A percentile compares a stretch with the other conserved stretches of the same genome.
Evolutionary conservation across 2,329 filamentous ascomycete species (phyloP).

Genomic region (Diaporthe aspalathi): DNA sequence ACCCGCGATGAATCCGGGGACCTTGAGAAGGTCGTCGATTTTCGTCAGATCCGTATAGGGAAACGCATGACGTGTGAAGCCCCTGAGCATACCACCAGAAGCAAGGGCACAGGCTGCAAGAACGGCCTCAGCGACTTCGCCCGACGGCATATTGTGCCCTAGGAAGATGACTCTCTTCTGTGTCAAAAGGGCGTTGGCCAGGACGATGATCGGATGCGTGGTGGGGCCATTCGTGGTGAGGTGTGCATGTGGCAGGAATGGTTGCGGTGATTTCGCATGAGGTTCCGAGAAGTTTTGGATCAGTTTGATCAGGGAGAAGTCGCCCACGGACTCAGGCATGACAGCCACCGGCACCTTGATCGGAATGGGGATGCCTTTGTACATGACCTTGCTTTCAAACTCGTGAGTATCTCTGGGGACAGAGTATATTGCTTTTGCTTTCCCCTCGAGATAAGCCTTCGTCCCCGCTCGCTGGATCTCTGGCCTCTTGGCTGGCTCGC

Average conservation of each 20-base stretch:
- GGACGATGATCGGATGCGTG: constrained; percentile 94
- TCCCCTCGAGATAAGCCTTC: constrained; percentile 71
- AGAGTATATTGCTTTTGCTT: constrained; percentile 73
- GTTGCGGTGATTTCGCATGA: constrained; percentile 84
- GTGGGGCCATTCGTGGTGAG: constrained; percentile 89
- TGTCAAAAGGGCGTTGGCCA: constrained; percentile 93
- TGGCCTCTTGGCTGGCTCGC: constrained; percentile 59
- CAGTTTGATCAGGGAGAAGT: constrained; percentile 97
- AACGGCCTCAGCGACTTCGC: constrained; percentile 97
- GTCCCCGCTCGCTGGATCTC: constrained; percentile 71
- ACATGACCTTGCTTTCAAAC: constrained; percentile 94
- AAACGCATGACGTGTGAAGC: constrained; percentile 96
- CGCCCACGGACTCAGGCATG: constrained; percentile 94
- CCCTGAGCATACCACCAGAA: constrained; percentile 89
- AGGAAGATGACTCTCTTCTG: constrained; percentile 97
- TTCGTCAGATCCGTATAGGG: constrained; percentile 98
- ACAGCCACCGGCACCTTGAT: constrained; percentile 96
- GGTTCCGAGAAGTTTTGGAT: constrained; percentile 92
- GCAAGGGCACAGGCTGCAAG: constrained; percentile 94
- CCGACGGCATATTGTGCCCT: constrained; percentile 93
- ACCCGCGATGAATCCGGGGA: constrained; percentile 96
- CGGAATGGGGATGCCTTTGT: constrained; percentile 95
- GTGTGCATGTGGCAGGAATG: constrained; percentile 89
- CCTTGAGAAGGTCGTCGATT: constrained; percentile 94
- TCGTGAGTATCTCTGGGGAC: constrained; percentile 96